Percentiles rank a stretch among this genome's conserved stretches.
Conservation (phyloP, 2,329 filamentous ascomycete genomes). For the Amauroascus niger region DNA sequence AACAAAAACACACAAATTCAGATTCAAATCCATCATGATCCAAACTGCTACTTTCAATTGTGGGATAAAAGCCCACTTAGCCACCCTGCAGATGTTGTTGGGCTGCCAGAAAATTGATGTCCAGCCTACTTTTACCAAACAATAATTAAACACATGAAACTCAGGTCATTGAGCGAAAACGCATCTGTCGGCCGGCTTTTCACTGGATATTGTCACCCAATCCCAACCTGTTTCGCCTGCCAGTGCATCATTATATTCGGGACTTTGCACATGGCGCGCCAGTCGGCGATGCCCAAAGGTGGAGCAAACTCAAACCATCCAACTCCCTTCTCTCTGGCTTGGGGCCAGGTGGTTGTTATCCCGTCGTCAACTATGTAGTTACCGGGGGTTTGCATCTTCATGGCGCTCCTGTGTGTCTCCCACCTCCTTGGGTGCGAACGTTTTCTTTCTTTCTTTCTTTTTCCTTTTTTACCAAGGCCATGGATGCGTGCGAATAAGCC, state of each 20-base stretch:
- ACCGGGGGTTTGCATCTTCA: neutral
- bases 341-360: too few relatives aligned
- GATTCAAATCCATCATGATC: too few relatives aligned
- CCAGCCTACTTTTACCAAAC: neutral
- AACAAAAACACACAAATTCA: too few relatives aligned
- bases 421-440: neutral
- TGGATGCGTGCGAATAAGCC: neutral
- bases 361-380: too few relatives aligned
- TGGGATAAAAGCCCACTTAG: too few relatives aligned
- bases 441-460: too few relatives aligned
- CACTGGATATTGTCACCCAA: neutral
- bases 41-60: too few relatives aligned
- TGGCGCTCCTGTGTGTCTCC: neutral
- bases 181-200: neutral
- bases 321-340: neutral
- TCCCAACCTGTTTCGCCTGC: neutral
- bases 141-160: neutral
- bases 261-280: neutral
- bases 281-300: neutral
- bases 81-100: neutral
- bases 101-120: neutral
- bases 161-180: neutral
- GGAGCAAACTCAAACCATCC: neutral
- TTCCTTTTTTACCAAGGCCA: too few relatives aligned
- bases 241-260: neutral